These are phyloP conservation scores for Cladosporium phlei DNA, from an alignment of 2,329 filamentous ascomycete species.

Conservation along the genomic window DNA sequence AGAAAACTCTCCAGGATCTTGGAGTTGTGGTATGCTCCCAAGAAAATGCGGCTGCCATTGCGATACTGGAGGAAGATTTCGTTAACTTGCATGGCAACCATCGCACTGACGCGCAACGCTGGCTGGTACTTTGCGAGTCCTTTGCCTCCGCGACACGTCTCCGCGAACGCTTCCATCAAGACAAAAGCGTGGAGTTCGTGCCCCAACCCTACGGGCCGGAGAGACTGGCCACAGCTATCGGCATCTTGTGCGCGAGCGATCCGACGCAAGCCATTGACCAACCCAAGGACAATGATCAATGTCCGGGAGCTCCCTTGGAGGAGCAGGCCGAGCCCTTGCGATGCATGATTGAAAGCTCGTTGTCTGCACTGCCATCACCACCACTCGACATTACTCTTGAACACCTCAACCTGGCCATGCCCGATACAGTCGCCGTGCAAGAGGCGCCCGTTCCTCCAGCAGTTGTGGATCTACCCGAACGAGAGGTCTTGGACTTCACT, in stretches of 20 bases:
- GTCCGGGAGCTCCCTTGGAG: too few relatives aligned
- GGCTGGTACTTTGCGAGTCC: constrained; percentile 2
- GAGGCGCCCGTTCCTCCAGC: neutral
- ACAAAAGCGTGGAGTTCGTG: neutral
- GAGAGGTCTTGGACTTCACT: too few relatives aligned
- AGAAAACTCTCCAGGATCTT: neutral
- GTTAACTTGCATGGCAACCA: neutral
- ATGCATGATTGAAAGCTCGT: neutral
- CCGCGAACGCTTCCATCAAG: neutral
- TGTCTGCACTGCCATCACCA: neutral
- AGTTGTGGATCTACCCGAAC: too few relatives aligned
- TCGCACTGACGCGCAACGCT: neutral
- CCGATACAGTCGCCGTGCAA: neutral
- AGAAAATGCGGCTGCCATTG: neutral
- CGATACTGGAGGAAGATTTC: constrained; percentile 1
- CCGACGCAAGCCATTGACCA: neutral
- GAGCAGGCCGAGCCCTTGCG: neutral
- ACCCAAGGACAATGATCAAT: too few relatives aligned
- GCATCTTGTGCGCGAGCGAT: neutral
- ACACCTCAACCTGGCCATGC: neutral
- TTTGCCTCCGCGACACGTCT: constrained; percentile 4
- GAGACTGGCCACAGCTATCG: constrained; percentile 2
- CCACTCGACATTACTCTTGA: neutral
- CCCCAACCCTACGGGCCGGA: constrained; percentile 5
- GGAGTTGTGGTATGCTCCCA: neutral